Base-by-base conservation (phyloP, 768 basidiomycete genomes). In the Tricholoma matsutake region DNA sequence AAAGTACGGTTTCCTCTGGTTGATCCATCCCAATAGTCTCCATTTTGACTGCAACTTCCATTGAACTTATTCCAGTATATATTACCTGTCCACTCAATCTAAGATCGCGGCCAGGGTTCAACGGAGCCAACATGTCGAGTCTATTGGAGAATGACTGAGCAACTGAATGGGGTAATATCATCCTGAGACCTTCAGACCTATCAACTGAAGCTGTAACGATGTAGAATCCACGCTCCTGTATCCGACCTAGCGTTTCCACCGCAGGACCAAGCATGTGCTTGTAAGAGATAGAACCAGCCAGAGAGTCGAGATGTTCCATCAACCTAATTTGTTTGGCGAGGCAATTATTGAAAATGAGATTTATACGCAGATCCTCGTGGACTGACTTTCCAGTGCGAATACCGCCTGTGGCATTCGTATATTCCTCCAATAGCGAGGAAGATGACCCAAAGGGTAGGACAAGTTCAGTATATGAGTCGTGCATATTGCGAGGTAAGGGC, bases 41-140 rank as follows among this genome's bases (percentile, higher is more conserved):
- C 88, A 94, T 89, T 70, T 88, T 89, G 45, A 95, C 87, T 4
- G 85, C 89, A n/a, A 94, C 85, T 69, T 94, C 91, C 85, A 94
- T 90, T 0, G 89, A 91, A 58, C 86, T 89, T 52, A 70, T 78
- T 0, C 91, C 92, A 0, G 87, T 87, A 65, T 87, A 89, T 34
- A 92, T 87, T 18, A 94, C 91, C 67, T 93, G 91, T 0, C 92
- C 92, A 37, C 87, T 87, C 34, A 93, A 74, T 28, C 88, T 79
- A 22, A 93, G 78, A 69, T 94, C 91, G 9, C 85, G 79, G 10
- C 83, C 74, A 9, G 87, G 83, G 56, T 83, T 72, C 13, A 91
- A 72, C 10, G 82, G 76, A 1, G 83, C 75, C 10, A 90, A 72
- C 85, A 90, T 86, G 64, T 91, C 89, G 29, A 91, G 73, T 54